These are phyloP conservation scores for Diospyros lotus DNA, from an alignment of 148 eudicot genomes.

Conservation along the genomic window DNA sequence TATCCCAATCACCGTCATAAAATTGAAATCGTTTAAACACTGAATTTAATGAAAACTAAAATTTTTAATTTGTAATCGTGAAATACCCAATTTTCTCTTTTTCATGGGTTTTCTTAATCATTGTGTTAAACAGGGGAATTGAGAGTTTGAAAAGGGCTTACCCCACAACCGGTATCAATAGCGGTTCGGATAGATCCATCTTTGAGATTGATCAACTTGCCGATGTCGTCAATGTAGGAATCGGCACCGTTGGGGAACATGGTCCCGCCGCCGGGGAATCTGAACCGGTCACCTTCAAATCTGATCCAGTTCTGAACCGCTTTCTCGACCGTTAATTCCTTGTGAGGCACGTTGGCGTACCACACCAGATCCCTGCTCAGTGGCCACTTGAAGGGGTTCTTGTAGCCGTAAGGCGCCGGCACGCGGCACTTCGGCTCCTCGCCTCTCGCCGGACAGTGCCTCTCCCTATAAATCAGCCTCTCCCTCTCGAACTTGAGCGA, in stretches of 20 bases:
- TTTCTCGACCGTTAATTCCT: constrained; percentile 71
- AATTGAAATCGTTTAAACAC: too few relatives aligned
- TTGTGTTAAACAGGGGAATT: neutral
- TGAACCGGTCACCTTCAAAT: constrained; percentile 62
- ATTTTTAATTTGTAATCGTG: too few relatives aligned
- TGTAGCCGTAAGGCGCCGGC: constrained; percentile 70
- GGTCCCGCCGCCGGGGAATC: constrained; percentile 90
- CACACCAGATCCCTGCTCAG: constrained; percentile 60
- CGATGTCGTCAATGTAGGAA: constrained; percentile 68
- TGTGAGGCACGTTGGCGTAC: constrained; percentile 76
- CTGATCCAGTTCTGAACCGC: constrained; percentile 82
- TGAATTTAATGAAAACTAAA: too few relatives aligned
- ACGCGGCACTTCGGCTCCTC: constrained; percentile 60
- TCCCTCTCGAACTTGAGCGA: constrained; percentile 41
- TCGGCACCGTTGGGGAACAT: constrained; percentile 82
- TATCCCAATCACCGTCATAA: too few relatives aligned
- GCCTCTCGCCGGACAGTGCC: constrained; percentile 58
- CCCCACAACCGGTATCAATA: constrained; percentile 95
- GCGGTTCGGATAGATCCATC: constrained; percentile 85
- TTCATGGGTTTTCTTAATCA: too few relatives aligned
- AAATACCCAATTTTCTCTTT: too few relatives aligned
- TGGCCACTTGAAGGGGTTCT: constrained; percentile 79
- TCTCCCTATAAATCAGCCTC: constrained; percentile 48
- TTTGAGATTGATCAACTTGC: constrained; percentile 44
- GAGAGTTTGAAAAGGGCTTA: constrained; percentile 19